Base-by-base conservation (phyloP, 192 early-diverging fungal genomes). In the Linnemannia hyalina region DNA sequence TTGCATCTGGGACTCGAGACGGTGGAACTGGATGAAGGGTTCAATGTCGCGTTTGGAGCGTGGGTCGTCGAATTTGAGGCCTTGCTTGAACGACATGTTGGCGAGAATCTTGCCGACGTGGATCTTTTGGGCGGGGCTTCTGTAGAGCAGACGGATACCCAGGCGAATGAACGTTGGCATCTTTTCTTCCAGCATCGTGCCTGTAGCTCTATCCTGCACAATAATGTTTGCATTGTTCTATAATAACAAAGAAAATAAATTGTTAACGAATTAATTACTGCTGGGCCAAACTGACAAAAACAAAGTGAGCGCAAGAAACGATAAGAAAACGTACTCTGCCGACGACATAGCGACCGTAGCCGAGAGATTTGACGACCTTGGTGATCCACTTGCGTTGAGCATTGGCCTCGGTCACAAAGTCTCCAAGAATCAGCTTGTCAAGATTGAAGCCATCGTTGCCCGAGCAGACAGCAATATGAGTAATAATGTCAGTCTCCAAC, bases 141-240 rank as follows among this genome's bases (percentile, higher is more conserved):
- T 93, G 80, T 96, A 97, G 5, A 97, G 76, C 15, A 97, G 73
- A n/a, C 95, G 93, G 82, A 97, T 96, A 35, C 94, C 96, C 20
- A 96, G 88, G 0, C 95, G 90, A 38, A 97, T 88, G 83, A 95
- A 97, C 1, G 93, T 88, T 32, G 94, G 91, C 89, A 97, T 97
- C 68, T 93, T 92, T 81, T 97, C 96, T 83, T 97, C 95, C 26
- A 92, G 73, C 41, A 96, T 85, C 42, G 91, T 91, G 3, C 95
- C 95, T 16, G 92, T 93, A 44, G 70, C 44, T 20, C 96, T 91
- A 73, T 96, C 93, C 82, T 95, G 92, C 5, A 95, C 93, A 68
- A 96, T 93, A 68, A 96, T 96, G 76, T 95, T 95, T 54, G 95
- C 94, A 87, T 92, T 91, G 74, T 89, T 93, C 89, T 92, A 81